Evolutionary conservation across 306 rosid genomes (phyloP), one percentile per base, ranked within the genome.

Genomic region (Prunus salicina): DNA sequence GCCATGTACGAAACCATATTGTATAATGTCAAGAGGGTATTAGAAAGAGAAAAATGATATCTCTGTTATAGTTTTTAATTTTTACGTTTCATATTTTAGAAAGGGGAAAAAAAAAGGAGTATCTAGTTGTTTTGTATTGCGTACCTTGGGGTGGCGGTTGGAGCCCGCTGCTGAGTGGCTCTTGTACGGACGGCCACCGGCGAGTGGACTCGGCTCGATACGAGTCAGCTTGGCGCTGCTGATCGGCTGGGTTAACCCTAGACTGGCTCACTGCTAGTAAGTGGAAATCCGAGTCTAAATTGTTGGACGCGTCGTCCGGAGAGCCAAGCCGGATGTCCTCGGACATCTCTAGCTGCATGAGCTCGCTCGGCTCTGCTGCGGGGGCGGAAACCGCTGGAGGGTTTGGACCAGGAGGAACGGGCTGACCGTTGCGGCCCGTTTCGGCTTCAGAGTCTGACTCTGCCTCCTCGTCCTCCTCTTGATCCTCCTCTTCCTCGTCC

Each of bases 321-420:
- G 98, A 95, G 8, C 97, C 97, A 0, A 95, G 83, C 19, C 93
- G 86, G 28, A 92, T 95, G 19, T 92, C 97, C 70, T 95, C 97
- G 0, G 95, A 82, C 91, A 89, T 87, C 64, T 95, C 97, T 2
- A 92, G 45, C 56, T 90, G 97, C 96, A 95, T 92, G 12, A 92
- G 71, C 80, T 95, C 97, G 49, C 93, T 92, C 0, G 96, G 87
- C 62, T 94, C 92, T 0, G 81, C 80, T 8, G 61, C 72, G 0
- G 68, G 47, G 1, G 74, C 72, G 0, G 34, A 34, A 5, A 24
- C 68, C 10, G 10, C 25, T 3, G 69, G 53, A 11, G 61, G 56
- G 46, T 80, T 72, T 0, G 68, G 57, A 2, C 12, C 47, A 0
- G 72, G 16, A 0, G 16, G 4, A 4, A 67, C 7, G 38, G 16